phyloP scores from a whole-genome alignment of 371 early-diverging fungal genomes.

The Spiromyces aspiralis region DNA sequence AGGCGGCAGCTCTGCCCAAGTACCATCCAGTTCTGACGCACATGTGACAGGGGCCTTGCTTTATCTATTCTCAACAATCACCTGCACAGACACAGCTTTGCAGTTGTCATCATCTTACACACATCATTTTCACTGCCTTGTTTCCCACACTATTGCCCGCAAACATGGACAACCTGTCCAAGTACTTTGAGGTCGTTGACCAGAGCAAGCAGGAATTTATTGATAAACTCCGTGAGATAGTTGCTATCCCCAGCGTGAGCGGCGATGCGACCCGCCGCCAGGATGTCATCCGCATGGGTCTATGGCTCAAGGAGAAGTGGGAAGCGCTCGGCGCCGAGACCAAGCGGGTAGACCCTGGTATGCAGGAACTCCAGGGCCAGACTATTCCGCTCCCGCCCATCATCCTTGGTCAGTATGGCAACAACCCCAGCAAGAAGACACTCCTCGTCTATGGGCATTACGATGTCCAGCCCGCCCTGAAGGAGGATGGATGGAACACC shows the following conservation, averaged over 20 bases:
- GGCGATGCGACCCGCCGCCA: conserved; percentile 54
- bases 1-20: too few relatives aligned
- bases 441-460: conserved; percentile 90
- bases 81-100: too few relatives aligned
- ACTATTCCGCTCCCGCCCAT: conserved; percentile 77
- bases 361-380: conserved; percentile 63
- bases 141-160: too few relatives aligned
- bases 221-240: conserved; percentile 71
- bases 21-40: too few relatives aligned
- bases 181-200: conserved; percentile 62
- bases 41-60: too few relatives aligned
- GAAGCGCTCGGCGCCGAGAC: conserved; percentile 54
- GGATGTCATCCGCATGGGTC: conserved; percentile 83
- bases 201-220: conserved; percentile 63
- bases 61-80: too few relatives aligned
- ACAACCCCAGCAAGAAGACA: conserved; percentile 82
- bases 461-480: conserved; percentile 91
- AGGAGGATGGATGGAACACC: conserved; percentile 90
- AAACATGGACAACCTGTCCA: neutral
- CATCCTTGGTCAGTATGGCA: conserved; percentile 79
- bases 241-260: conserved; percentile 87
- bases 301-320: conserved; percentile 63
- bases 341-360: conserved; percentile 51
- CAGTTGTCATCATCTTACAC: too few relatives aligned
- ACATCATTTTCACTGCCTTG: too few relatives aligned